These are phyloP conservation scores for Chaetomiaceae sp. DNA, from an alignment of 2,329 filamentous ascomycete species.

Conservation along the genomic window DNA sequence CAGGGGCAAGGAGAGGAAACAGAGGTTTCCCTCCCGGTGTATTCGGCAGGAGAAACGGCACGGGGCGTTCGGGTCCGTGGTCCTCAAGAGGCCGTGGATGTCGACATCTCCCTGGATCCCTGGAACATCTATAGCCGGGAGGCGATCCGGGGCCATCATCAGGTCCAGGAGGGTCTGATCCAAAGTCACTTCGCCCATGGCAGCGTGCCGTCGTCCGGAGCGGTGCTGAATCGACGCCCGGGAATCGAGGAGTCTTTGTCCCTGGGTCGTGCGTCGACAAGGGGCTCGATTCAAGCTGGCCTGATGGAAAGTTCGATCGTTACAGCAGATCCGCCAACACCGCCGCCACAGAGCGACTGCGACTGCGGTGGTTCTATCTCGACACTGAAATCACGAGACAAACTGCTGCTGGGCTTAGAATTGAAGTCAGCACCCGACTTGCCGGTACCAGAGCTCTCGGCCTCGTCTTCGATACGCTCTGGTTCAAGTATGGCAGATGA, in stretches of 20 bases:
- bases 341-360: not conserved
- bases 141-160: not conserved
- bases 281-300: not conserved
- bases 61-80: not conserved
- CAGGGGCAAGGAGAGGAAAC: slow-evolving; percentile 3
- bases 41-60: not conserved
- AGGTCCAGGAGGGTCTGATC: not conserved
- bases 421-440: not conserved
- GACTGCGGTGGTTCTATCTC: not conserved
- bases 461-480: slow-evolving; percentile 2
- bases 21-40: slow-evolving; percentile 8
- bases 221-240: not conserved
- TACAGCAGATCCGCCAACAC: not conserved
- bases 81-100: not conserved
- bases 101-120: slow-evolving; percentile 11
- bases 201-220: not conserved
- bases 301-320: not conserved
- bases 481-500: not conserved
- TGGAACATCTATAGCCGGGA: slow-evolving; percentile 1
- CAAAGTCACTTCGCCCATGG: not conserved
- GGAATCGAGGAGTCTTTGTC: not conserved
- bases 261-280: too few species aligned
- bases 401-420: slow-evolving; percentile 2
- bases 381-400: not conserved
- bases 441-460: slow-evolving; percentile 5